A percentile compares a stretch with the other conserved stretches of the same genome.
These are phyloP conservation scores for Blastocystis sp. DNA, from an alignment of 352 stramenopile species.

Conservation along the genomic window DNA sequence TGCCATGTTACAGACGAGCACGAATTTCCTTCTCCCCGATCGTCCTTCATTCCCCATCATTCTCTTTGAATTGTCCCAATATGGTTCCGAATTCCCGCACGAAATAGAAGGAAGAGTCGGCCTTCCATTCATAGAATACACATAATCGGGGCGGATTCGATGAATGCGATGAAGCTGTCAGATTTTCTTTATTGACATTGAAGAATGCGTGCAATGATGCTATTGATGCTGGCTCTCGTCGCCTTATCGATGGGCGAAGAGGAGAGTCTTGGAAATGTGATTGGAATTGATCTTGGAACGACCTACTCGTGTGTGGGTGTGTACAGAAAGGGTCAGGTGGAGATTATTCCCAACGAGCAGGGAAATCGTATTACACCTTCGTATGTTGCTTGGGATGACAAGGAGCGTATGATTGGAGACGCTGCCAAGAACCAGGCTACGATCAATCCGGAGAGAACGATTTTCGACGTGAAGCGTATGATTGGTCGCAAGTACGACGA, in stretches of 20 bases:
- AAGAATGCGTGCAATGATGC: conserved; percentile 16
- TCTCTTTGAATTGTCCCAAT: too few relatives aligned
- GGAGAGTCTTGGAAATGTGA: conserved; percentile 66
- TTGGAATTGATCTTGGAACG: conserved; percentile 91
- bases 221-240: conserved; percentile 13
- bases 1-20: too few relatives aligned
- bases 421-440: conserved; percentile 87
- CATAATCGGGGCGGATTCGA: not conserved
- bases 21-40: too few relatives aligned
- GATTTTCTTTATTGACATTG: conserved; percentile 34
- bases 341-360: conserved; percentile 87
- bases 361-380: conserved; percentile 96
- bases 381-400: conserved; percentile 85
- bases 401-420: conserved; percentile 84
- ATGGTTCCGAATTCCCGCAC: too few relatives aligned
- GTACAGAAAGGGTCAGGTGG: conserved; percentile 86
- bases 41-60: too few relatives aligned
- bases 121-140: too few relatives aligned
- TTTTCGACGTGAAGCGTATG: conserved; percentile 86
- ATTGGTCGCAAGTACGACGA: conserved; percentile 89
- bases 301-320: conserved; percentile 88
- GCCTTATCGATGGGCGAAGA: conserved; percentile 4
- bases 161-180: too few relatives aligned
- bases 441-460: conserved; percentile 90
- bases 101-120: too few relatives aligned